Conservation (phyloP, 768 basidiomycete genomes). For the Mycena sanguinolenta region DNA sequence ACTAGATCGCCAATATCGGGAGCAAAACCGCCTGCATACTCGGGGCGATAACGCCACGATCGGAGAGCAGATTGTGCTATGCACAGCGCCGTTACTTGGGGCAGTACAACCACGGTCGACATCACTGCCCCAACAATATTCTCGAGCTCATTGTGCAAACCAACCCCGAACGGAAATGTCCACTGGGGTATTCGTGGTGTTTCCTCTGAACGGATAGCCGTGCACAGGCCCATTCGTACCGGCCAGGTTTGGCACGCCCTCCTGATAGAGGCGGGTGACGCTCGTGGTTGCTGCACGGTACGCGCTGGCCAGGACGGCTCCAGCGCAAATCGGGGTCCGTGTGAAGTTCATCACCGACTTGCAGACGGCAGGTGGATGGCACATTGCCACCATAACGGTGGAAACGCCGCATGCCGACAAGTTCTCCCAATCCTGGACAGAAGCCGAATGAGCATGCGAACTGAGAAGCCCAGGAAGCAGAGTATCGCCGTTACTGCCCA, state of each 20-base stretch:
- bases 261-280: not conserved
- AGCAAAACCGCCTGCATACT: constrained; percentile 31
- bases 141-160: constrained; percentile 22
- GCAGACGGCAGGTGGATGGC: constrained; percentile 10
- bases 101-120: constrained; percentile 20
- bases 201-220: no score
- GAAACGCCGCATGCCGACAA: constrained; percentile 28
- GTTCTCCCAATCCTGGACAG: constrained; percentile 7
- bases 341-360: constrained; percentile 14
- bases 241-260: constrained; percentile 2
- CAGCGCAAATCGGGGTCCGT: constrained; percentile 17
- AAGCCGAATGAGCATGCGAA: constrained; percentile 15
- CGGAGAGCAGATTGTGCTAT: not conserved
- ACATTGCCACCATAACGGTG: constrained; percentile 14
- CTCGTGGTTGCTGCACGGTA: constrained; percentile 5
- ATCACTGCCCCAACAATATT: constrained; percentile 23
- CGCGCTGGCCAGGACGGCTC: not conserved
- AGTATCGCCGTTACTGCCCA: constrained; percentile 18
- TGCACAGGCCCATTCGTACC: constrained; percentile 16
- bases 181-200: no score
- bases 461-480: constrained; percentile 29
- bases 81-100: constrained; percentile 21
- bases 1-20: no score
- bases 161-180: constrained; percentile 17
- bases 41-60: constrained; percentile 13